Conservation (phyloP, 768 basidiomycete species). For the Inosperma sp. region DNA sequence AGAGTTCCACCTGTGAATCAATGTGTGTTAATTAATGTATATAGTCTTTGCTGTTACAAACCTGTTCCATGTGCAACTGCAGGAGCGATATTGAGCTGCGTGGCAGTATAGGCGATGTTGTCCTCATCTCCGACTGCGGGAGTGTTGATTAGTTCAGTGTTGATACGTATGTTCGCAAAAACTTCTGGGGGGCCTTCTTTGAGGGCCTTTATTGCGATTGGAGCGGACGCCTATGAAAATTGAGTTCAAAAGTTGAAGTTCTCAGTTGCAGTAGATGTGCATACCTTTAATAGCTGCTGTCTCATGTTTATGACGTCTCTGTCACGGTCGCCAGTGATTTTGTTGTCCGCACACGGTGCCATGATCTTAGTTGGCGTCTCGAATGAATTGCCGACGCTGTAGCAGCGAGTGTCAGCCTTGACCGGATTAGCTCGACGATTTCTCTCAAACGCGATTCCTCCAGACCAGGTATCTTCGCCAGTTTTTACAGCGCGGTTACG, state of each 20-base stretch:
- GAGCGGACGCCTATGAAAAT: neutral
- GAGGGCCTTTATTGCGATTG: neutral
- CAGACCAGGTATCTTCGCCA: neutral
- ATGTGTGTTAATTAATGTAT: neutral
- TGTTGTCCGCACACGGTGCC: neutral
- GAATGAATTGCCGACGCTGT: conserved; percentile 4
- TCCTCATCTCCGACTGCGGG: neutral
- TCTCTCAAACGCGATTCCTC: conserved; percentile 2
- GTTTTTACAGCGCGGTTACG: neutral
- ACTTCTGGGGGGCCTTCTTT: neutral
- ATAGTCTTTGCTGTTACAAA: neutral
- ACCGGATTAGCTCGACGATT: conserved; percentile 1
- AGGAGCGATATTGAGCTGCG: conserved; percentile 3
- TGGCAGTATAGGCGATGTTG: neutral
- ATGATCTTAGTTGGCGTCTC: conserved; percentile 2
- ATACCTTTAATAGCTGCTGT: neutral
- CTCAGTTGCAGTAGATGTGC: neutral
- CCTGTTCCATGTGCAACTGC: neutral
- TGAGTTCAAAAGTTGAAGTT: neutral
- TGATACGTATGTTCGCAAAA: neutral
- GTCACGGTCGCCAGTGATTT: neutral
- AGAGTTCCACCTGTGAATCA: neutral
- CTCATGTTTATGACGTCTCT: neutral
- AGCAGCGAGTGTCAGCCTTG: neutral
- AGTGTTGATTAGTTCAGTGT: conserved; percentile 1